A percentile compares a stretch with the other conserved stretches of the same genome.
phyloP scores from a whole-genome alignment of 2,329 filamentous ascomycete species.

The Cladorrhinum sp. region DNA sequence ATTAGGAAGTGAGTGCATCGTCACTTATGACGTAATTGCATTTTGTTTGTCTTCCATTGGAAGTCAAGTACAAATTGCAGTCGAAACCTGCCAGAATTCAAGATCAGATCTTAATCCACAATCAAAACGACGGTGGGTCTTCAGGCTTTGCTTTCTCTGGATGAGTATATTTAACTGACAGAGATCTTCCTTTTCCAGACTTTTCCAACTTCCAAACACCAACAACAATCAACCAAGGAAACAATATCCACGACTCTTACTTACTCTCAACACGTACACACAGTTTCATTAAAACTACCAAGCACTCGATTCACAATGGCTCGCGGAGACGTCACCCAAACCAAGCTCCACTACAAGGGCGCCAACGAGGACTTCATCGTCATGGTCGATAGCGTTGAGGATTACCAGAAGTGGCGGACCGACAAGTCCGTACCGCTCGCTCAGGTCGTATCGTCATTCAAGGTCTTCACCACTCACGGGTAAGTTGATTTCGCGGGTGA shows the following conservation, averaged over 20 bases:
- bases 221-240: conserved; percentile 5
- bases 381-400: conserved; percentile 58
- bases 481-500: conserved; percentile 47
- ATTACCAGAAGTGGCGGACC: conserved; percentile 75
- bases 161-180: not conserved
- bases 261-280: conserved; percentile 12
- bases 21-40: conserved; percentile 26
- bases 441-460: conserved; percentile 82
- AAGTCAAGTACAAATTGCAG: conserved; percentile 6
- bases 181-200: not conserved
- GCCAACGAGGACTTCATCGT: conserved; percentile 55
- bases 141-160: not conserved
- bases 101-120: not conserved
- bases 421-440: conserved; percentile 77
- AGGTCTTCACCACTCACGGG: conserved; percentile 88
- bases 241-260: conserved; percentile 17
- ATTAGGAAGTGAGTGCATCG: conserved; percentile 13
- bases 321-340: conserved; percentile 66
- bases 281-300: conserved; percentile 14
- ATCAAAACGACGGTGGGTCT: not conserved
- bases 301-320: conserved; percentile 53
- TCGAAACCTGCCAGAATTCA: not conserved
- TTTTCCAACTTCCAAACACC: not conserved
- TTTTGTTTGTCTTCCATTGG: conserved; percentile 8
- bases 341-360: conserved; percentile 87